Conservation (phyloP, 1,284 basidiomycete species). For the Irpex sp. region DNA sequence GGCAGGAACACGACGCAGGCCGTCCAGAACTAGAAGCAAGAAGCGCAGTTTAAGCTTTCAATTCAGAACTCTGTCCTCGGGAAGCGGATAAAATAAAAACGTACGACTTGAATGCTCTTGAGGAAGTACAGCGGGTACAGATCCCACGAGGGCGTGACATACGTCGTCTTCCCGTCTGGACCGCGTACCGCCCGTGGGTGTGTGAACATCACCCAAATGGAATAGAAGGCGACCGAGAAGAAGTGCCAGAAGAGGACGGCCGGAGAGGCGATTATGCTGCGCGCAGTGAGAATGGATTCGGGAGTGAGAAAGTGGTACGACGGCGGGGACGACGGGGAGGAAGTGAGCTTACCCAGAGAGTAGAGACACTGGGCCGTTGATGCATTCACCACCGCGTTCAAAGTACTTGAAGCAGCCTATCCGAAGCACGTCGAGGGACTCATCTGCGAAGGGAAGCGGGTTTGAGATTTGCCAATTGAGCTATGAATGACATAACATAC, state of each 20-base stretch:
- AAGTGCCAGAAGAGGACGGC: conserved; percentile 87
- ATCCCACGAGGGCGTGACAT: conserved; percentile 41
- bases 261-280: conserved; percentile 71
- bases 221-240: conserved; percentile 93
- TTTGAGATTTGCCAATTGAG: not conserved
- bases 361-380: conserved; percentile 86
- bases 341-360: conserved; percentile 65
- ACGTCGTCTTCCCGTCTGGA: conserved; percentile 24
- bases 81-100: conserved; percentile 27
- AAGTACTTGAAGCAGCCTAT: conserved; percentile 98
- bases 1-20: conserved; percentile 86
- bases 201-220: conserved; percentile 84
- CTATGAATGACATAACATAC: conserved; percentile 40
- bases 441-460: conserved; percentile 43
- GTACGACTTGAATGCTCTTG: conserved; percentile 54
- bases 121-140: conserved; percentile 61
- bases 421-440: conserved; percentile 78
- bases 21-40: conserved; percentile 68
- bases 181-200: conserved; percentile 41
- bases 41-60: conserved; percentile 2
- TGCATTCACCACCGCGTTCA: conserved; percentile 86
- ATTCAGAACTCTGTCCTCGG: not conserved
- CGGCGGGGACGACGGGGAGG: too few species aligned
- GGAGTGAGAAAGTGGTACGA: conserved; percentile 11
- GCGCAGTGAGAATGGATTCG: not conserved